phyloP scores from a whole-genome alignment of 257 asterid species.

The Solanum medicagineum region DNA sequence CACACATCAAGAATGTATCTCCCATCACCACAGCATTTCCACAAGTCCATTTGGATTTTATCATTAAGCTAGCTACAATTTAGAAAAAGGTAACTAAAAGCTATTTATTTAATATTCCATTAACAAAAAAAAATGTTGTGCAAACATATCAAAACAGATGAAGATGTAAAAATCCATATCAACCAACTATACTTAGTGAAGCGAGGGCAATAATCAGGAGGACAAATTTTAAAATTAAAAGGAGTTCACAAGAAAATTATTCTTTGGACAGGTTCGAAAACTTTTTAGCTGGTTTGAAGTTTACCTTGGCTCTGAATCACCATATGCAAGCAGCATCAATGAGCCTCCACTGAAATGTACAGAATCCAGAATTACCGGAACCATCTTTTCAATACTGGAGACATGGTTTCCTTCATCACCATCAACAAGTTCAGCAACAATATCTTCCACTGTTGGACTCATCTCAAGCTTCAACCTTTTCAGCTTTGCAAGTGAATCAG shows the following conservation, averaged over 20 bases:
- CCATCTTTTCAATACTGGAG: constrained; percentile 39
- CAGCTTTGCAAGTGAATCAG: constrained; percentile 36
- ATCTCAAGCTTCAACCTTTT: constrained; percentile 53
- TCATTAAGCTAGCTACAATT: not conserved
- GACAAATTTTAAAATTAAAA: not conserved
- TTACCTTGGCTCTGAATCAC: constrained; percentile 92
- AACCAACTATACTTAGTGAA: not conserved
- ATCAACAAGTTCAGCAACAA: constrained; percentile 58
- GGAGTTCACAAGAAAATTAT: not conserved
- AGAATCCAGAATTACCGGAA: constrained; percentile 77
- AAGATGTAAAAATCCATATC: not conserved
- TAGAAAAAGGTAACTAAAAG: not conserved
- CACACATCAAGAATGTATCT: not conserved
- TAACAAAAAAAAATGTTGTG: not conserved
- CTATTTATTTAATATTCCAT: not conserved
- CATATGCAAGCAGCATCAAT: constrained; percentile 88
- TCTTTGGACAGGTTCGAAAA: not conserved
- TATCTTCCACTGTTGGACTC: constrained; percentile 45
- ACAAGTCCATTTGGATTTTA: not conserved
- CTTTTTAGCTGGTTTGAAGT: constrained; percentile 1
- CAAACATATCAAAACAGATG: not conserved
- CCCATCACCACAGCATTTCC: not conserved
- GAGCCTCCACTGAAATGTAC: constrained; percentile 78
- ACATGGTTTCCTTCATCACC: constrained; percentile 40
- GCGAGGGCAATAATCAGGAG: not conserved